Percentiles rank a stretch among this genome's conserved stretches.
Conservation (phyloP, 108 stramenopile genomes). For the Seminavis robusta region DNA sequence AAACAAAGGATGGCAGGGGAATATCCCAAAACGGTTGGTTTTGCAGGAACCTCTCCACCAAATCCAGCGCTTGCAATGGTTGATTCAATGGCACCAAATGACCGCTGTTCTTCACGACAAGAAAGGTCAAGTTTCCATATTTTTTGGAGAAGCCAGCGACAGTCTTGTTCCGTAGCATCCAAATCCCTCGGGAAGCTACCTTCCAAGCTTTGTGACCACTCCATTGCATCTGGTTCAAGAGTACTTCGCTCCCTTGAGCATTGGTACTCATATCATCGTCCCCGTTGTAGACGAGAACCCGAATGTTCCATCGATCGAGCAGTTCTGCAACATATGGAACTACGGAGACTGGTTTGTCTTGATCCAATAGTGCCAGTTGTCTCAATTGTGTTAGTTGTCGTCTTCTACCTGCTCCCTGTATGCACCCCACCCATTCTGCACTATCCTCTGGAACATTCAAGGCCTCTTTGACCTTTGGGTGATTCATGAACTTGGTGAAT, state of each 20-base stretch:
- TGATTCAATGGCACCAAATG: slow-evolving; percentile 68
- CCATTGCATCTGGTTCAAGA: slow-evolving; percentile 66
- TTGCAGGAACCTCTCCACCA: slow-evolving; percentile 46
- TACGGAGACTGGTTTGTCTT: slow-evolving; percentile 55
- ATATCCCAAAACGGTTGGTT: too few relatives aligned
- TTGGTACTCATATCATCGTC: slow-evolving; percentile 64
- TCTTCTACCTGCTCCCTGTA: slow-evolving; percentile 62
- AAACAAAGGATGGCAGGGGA: too few relatives aligned
- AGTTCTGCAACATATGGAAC: slow-evolving; percentile 67
- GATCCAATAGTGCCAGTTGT: slow-evolving; percentile 33
- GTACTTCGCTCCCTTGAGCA: slow-evolving; percentile 51
- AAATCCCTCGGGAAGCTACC: slow-evolving; percentile 35
- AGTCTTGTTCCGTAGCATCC: slow-evolving; percentile 45
- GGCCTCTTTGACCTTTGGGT: slow-evolving; percentile 45
- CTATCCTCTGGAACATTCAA: slow-evolving; percentile 43
- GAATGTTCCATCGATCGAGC: slow-evolving; percentile 60
- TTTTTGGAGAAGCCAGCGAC: slow-evolving; percentile 52
- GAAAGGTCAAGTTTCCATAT: slow-evolving; percentile 47
- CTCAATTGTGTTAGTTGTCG: slow-evolving; percentile 12
- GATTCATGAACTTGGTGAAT: slow-evolving; percentile 44
- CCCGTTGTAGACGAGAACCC: slow-evolving; percentile 67
- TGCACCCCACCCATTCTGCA: slow-evolving; percentile 42
- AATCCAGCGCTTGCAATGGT: slow-evolving; percentile 41
- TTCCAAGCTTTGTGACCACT: slow-evolving; percentile 47
- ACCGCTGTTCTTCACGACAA: slow-evolving; percentile 58